These are phyloP conservation scores for Metschnikowia drakensbergensis DNA, from an alignment of 805 yeast species.

Conservation along the genomic window DNA sequence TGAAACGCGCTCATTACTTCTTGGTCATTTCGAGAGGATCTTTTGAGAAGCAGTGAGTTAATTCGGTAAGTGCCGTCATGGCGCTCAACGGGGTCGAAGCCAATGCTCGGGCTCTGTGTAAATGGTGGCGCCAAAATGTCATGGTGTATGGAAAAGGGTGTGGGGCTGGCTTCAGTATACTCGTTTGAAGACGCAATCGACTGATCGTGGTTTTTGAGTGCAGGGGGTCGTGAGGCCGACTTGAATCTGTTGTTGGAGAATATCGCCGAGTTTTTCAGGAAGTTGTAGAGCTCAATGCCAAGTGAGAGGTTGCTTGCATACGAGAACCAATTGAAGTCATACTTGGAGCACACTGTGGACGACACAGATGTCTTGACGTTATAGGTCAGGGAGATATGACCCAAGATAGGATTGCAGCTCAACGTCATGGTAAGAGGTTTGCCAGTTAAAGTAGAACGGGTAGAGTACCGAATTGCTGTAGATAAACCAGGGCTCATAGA, in stretches of 20 bases:
- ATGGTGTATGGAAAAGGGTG: conserved; percentile 12
- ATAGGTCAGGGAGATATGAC: conserved; percentile 84
- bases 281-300: conserved; percentile 81
- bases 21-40: conserved; percentile 10
- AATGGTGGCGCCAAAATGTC: conserved; percentile 13
- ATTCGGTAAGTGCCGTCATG: conserved; percentile 25
- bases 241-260: neutral
- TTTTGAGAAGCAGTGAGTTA: conserved; percentile 20
- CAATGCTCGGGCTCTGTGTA: neutral
- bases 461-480: conserved; percentile 77
- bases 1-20: conserved; percentile 50
- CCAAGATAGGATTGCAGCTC: conserved; percentile 84
- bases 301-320: conserved; percentile 81
- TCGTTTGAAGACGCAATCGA: neutral
- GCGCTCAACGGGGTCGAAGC: conserved; percentile 7
- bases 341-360: conserved; percentile 76
- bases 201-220: neutral
- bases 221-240: neutral
- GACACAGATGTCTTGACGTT: conserved; percentile 74
- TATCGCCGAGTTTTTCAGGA: conserved; percentile 20
- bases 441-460: conserved; percentile 81
- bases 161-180: neutral
- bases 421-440: conserved; percentile 86
- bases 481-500: conserved; percentile 89
- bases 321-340: conserved; percentile 87